These are phyloP conservation scores for Boeremia exigua DNA, from an alignment of 2,329 filamentous ascomycete species.

Conservation along the genomic window DNA sequence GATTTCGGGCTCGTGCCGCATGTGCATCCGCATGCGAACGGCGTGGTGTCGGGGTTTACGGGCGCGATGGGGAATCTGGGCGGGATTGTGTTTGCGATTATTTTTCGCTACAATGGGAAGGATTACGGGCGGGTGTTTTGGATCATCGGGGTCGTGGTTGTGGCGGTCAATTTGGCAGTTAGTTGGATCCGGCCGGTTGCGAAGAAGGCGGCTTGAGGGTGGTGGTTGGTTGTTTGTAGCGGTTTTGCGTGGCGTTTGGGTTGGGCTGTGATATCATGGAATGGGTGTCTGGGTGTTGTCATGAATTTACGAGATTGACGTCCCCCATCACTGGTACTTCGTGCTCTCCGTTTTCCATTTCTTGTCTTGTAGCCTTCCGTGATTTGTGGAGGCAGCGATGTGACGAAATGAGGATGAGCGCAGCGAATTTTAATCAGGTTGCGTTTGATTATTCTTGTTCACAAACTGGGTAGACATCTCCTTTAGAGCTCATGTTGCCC, in stretches of 20 bases:
- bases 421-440: no score
- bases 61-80: conserved; percentile 85
- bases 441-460: no score
- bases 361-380: no score
- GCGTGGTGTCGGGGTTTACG: conserved; percentile 74
- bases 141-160: conserved; percentile 78
- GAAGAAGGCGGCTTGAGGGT: conserved; percentile 49
- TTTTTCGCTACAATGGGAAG: conserved; percentile 74
- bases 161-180: conserved; percentile 71
- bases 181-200: conserved; percentile 66
- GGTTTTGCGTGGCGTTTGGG: conserved; percentile 11
- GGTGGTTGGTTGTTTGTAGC: conserved; percentile 1
- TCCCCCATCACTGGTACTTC: no score
- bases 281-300: no score
- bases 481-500: no score
- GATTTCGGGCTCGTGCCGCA: conserved; percentile 86
- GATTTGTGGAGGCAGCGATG: no score
- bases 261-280: not conserved
- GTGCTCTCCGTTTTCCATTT: no score
- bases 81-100: conserved; percentile 80
- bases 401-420: no score
- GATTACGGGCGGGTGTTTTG: conserved; percentile 74
- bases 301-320: no score
- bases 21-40: conserved; percentile 81
- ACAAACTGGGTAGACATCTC: no score